phyloP scores from a whole-genome alignment of 768 basidiomycete species.

The Naganishia vishniacii region DNA sequence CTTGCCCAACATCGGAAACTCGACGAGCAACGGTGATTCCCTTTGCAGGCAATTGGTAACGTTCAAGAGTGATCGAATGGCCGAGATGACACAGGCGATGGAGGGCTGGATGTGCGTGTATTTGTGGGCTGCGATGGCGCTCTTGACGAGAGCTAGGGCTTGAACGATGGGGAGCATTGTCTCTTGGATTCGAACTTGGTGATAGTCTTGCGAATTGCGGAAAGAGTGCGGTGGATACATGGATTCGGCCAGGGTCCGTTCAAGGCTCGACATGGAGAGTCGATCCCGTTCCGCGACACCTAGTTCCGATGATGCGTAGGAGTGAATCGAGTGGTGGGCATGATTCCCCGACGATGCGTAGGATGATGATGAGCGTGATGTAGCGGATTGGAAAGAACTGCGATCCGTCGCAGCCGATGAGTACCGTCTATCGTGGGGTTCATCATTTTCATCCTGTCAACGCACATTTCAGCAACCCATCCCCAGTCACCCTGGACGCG shows the following conservation, averaged over 20 bases:
- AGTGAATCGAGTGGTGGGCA: neutral
- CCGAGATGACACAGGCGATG: conserved; percentile 89
- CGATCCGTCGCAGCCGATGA: conserved; percentile 20
- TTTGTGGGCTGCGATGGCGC: conserved; percentile 71
- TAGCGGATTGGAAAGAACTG: conserved; percentile 22
- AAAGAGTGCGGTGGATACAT: neutral
- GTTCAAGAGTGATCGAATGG: conserved; percentile 78
- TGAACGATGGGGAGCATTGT: conserved; percentile 79
- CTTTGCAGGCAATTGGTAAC: conserved; percentile 77
- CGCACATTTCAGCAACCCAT: conserved; percentile 28
- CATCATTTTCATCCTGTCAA: conserved; percentile 5
- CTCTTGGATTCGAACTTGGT: conserved; percentile 54
- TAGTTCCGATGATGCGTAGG: neutral
- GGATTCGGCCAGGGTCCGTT: neutral
- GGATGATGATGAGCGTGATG: conserved; percentile 11
- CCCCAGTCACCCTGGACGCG: too few species aligned
- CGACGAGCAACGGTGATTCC: conserved; percentile 67
- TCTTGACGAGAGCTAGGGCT: conserved; percentile 76
- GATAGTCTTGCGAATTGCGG: conserved; percentile 8
- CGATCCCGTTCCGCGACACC: neutral
- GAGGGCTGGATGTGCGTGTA: conserved; percentile 84
- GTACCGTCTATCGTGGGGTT: neutral
- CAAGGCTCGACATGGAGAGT: conserved; percentile 3
- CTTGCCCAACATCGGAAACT: conserved; percentile 61
- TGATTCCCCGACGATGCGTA: neutral